Evolutionary conservation across 352 stramenopile species (phyloP).

Genomic region (Blastocystis sp.): DNA sequence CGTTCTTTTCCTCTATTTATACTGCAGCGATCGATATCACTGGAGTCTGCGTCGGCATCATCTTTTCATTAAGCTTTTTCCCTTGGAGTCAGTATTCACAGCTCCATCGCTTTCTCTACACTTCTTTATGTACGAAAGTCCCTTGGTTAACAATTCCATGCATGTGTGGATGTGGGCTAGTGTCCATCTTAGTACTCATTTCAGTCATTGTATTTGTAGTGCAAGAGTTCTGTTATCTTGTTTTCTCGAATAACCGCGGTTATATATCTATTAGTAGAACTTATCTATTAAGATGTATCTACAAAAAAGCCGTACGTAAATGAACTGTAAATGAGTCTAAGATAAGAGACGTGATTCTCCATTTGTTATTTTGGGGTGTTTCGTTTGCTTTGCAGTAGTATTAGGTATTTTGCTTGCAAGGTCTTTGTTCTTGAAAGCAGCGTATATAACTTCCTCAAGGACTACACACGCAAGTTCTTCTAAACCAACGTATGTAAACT

Average conservation of each 20-base stretch:
- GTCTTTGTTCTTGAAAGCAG: not conserved
- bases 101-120: not conserved
- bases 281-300: too few species aligned
- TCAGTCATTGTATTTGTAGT: not conserved
- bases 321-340: not conserved
- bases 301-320: too few species aligned
- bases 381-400: not conserved
- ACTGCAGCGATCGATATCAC: not conserved
- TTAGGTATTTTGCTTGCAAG: not conserved
- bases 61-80: not conserved
- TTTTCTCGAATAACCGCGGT: not conserved
- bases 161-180: not conserved
- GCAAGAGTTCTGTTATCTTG: not conserved
- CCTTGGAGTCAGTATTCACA: not conserved
- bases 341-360: not conserved
- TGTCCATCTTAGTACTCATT: not conserved
- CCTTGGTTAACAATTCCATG: not conserved
- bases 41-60: not conserved
- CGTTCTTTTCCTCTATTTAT: not conserved
- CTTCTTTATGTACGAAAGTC: not conserved
- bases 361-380: not conserved
- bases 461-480: not conserved
- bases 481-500: not conserved
- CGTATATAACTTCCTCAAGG: not conserved
- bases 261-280: too few species aligned